Conservation (phyloP, 1,284 basidiomycete genomes). For the Omphalotus olearius region DNA sequence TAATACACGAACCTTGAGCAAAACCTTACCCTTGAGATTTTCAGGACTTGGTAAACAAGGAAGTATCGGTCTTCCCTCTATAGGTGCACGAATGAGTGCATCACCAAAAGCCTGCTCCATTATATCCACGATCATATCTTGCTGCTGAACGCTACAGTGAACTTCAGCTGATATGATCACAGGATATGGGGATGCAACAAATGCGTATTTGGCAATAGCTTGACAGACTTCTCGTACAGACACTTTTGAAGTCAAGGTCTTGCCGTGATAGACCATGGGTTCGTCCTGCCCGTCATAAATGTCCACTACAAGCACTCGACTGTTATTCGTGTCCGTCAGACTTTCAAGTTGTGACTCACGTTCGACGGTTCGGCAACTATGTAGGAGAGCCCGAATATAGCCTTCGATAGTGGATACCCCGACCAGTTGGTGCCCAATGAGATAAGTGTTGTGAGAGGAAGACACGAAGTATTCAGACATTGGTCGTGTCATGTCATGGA, state of each 20-base stretch:
- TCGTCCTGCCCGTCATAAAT: conserved; percentile 87
- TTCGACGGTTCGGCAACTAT: conserved; percentile 91
- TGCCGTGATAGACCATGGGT: conserved; percentile 87
- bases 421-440: conserved; percentile 91
- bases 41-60: conserved; percentile 82
- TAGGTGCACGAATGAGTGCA: conserved; percentile 60
- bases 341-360: conserved; percentile 43
- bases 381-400: conserved; percentile 89
- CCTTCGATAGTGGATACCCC: conserved; percentile 95
- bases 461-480: conserved; percentile 90
- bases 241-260: conserved; percentile 88
- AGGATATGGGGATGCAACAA: conserved; percentile 90
- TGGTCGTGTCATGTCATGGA: conserved; percentile 77
- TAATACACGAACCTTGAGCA: conserved; percentile 68
- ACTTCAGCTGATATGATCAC: conserved; percentile 95
- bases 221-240: conserved; percentile 81
- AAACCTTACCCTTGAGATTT: conserved; percentile 73
- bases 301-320: conserved; percentile 69
- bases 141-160: conserved; percentile 82
- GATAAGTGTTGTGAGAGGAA: conserved; percentile 96
- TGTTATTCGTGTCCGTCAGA: not conserved
- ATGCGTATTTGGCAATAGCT: conserved; percentile 91
- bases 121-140: conserved; percentile 78
- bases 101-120: conserved; percentile 81
- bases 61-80: conserved; percentile 46